Base-by-base conservation (phyloP, 1,284 basidiomycete species). In the Singerocomus inundabilis region DNA sequence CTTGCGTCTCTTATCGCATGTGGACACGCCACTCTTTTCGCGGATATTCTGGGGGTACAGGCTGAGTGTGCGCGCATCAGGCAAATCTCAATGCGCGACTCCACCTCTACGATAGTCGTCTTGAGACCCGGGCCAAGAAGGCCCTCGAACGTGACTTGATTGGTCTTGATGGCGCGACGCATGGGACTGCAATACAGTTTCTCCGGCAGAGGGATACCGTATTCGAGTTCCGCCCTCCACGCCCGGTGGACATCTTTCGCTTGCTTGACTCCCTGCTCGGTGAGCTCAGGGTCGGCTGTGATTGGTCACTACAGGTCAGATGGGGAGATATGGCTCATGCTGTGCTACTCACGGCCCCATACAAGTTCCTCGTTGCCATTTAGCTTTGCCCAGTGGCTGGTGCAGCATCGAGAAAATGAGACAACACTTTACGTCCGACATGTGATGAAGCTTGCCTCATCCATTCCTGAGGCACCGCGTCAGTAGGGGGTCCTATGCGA, bases 221-320 rank as follows among this genome's bases (percentile, higher is more conserved):
- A 40, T 13, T 38, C 56, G 2, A 77, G 60, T 64, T 94, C 85
- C 1, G 63, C 57, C 50, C 72, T 70, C 91, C 91, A 94, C 3
- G 75, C 75, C 0, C 56, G 57, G 32, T 80, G 73, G 2, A 81
- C 81, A 21, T 59, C 71, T 24, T 61, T 58, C 0, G 91, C 91
- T 70, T 94, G 90, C 1, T 69, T 56, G 37, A 80, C 65, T 1
- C 92, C 92, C 3, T 81, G 62, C 0, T 72, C 63, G 0, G 91
- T 93, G 29, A 94, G 79, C 28, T 79, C 74, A 0, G 92, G 83
- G 63, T 95, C 93, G 21, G 92, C 87, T 81, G 47, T 37, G 47
- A 16, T 54, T 25, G 44, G 36, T 48, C 39, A 35, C 25, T 53
- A n/a, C 37, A 42, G 16, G 11, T 53, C 29, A 25, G 42, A 38